Base-by-base conservation (phyloP, 177 flowering plant genomes). In the Vitis hybrid region DNA sequence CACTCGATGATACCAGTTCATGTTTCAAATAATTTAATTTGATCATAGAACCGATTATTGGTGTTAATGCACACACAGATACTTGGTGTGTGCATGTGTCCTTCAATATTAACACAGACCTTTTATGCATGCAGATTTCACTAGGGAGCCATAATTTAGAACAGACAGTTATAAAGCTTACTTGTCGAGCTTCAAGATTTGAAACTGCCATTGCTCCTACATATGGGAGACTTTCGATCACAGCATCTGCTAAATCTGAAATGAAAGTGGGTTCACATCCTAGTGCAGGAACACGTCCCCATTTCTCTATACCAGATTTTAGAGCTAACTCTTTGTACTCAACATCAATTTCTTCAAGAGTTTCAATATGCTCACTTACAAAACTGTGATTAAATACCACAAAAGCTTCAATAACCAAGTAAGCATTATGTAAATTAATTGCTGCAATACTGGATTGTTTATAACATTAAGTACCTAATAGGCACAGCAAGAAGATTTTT, bases 191-290 rank as follows among this genome's bases (percentile, higher is more conserved):
- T 88, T 94, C 97, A 68, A 94, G 90, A 73, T 94, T 89, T 49
- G 98, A 94, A 68, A 94, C 90, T 52, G 98, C 98, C 98, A 94
- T 94, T 56, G 97, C 98, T 62, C 98, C 98, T 50, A 92, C 98
- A 80, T 94, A 94, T 50, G 98, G 98, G 9, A 94, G 94, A 81
- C 93, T 87, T 79, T 95, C 99, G 64, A 95, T 91, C 18, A 95
- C 98, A 14, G 99, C 99, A 88, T 93, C 97, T 70, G 99, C 99
- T 75, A 95, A 79, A 75, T 95, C 98, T 56, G 92, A 80, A 71
- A 95, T 93, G 82, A 95, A 95, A 57, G 90, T 83, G 2, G 97
- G 90, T 68, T 90, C 96, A 76, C 97, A 91, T 59, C 93, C 95
- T 68, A 95, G 81, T 31, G 98, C 97, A 73, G 99, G 99, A 73